Base-by-base conservation (phyloP, 352 stramenopile genomes). In the Phytophthora meadii region DNA sequence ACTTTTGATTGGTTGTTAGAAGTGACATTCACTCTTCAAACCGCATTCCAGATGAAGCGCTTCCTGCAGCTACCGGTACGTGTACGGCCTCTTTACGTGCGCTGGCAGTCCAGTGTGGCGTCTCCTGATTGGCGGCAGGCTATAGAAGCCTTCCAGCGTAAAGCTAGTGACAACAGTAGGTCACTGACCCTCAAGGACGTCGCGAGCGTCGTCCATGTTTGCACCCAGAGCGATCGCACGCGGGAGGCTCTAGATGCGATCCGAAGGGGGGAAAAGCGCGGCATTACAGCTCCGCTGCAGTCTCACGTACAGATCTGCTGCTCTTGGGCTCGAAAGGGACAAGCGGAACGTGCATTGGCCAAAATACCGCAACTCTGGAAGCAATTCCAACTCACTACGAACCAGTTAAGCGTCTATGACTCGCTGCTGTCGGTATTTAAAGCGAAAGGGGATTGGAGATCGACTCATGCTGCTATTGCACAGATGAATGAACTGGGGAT, bases 401-500 rank as follows among this genome's bases (percentile, higher is more conserved):
- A 48, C 44, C 53, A 53, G 3, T 34, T 42, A 30, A 68, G 40
- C 15, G 58, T 74, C 8, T 92, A 90, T 50, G 78, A 87, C 37
- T 73, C 81, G 39, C 45, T 93, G 48, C 50, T 93, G 37, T 74
- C 72, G 7, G 74, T 81, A 17, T 69, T 91, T 32, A 89, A 92
- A 41, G 28, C 58, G 4, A 74, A 85, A 45, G 65, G 77, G n/a
- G 82, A 93, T 72, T 92, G 81, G 81, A 72, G 81, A 19, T 77
- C 59, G 40, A 77, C 79, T 1, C 80, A 88, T 30, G 63, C 72
- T 30, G 71, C 68, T 8, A 80, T 93, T 44, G 69, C 83, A 36
- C 81, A 91, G 53, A 90, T 93, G 84, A 76, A 90, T 54, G 48
- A 77, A 37, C 57, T 88, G 24, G 53, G 72, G 14, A 54, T 91